Evolutionary conservation across 1,139 yeast genomes (phyloP).

Genomic region (Candida albicans): DNA sequence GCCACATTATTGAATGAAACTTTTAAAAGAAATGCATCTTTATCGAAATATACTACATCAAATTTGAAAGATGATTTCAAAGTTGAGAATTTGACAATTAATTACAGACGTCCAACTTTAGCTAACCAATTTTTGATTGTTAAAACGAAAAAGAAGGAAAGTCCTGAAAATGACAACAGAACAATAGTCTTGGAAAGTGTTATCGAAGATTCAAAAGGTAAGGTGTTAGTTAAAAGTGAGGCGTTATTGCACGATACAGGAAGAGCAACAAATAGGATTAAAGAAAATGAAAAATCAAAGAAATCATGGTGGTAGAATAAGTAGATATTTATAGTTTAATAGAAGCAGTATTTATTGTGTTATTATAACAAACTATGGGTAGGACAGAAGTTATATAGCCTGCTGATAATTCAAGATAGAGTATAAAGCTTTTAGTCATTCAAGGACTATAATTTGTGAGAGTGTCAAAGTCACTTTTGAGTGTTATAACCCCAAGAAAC

Average conservation of each 20-base stretch:
- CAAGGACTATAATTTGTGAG: too few relatives aligned
- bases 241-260: slow-evolving; percentile 45
- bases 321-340: too few relatives aligned
- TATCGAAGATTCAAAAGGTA: slow-evolving; percentile 38
- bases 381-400: too few relatives aligned
- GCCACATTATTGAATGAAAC: slow-evolving; percentile 82
- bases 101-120: slow-evolving; percentile 71
- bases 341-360: neutral
- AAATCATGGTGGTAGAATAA: slow-evolving; percentile 13
- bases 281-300: slow-evolving; percentile 10
- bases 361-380: too few relatives aligned
- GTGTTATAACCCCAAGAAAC: too few relatives aligned
- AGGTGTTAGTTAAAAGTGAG: slow-evolving; percentile 35
- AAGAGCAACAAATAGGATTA: slow-evolving; percentile 24
- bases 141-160: slow-evolving; percentile 44
- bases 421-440: too few relatives aligned
- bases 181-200: slow-evolving; percentile 30
- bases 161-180: slow-evolving; percentile 22
- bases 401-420: too few relatives aligned
- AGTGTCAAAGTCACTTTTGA: too few relatives aligned
- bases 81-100: slow-evolving; percentile 52
- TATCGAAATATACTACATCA: slow-evolving; percentile 31
- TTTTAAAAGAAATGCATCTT: slow-evolving; percentile 57
- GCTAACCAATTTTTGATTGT: slow-evolving; percentile 79
- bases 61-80: slow-evolving; percentile 42